phyloP scores from a whole-genome alignment of 805 yeast species.

The Kazachstania kunashirensis region DNA sequence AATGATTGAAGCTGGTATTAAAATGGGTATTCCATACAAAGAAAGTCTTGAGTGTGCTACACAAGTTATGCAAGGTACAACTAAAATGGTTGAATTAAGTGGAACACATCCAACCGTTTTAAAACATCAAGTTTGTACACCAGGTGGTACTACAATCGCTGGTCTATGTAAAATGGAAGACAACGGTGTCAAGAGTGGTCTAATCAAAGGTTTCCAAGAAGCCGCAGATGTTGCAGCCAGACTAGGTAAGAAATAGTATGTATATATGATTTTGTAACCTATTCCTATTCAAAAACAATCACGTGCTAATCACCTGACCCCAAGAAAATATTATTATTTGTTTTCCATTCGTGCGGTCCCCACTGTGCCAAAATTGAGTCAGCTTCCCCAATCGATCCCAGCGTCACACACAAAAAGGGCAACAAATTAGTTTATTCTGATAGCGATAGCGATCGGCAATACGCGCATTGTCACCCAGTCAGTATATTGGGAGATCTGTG shows the following conservation, averaged over 20 bases:
- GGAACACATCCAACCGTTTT: conserved; percentile 83
- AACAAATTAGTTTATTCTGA: no score
- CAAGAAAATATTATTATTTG: no score
- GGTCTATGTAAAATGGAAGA: conserved; percentile 91
- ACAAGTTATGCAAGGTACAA: conserved; percentile 89
- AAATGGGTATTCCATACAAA: conserved; percentile 85
- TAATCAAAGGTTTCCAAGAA: conserved; percentile 82
- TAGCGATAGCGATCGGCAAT: no score
- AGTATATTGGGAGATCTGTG: no score
- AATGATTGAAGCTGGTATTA: conserved; percentile 85
- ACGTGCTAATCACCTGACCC: no score
- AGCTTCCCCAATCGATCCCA: no score
- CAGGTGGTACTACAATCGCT: conserved; percentile 96
- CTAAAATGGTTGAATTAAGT: conserved; percentile 74
- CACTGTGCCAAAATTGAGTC: no score
- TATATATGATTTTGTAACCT: no score
- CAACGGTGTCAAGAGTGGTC: conserved; percentile 75
- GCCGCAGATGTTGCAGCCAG: conserved; percentile 73
- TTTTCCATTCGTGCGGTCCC: no score
- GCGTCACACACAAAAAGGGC: no score
- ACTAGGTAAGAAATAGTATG: conserved; percentile 41
- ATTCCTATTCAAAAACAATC: no score
- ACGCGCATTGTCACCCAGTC: no score
- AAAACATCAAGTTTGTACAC: conserved; percentile 85
- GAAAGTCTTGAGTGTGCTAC: conserved; percentile 81